Evolutionary conservation across 148 eudicot genomes (phyloP), one percentile per base, ranked within the genome.

Genomic region (Polygonum maritimum): DNA sequence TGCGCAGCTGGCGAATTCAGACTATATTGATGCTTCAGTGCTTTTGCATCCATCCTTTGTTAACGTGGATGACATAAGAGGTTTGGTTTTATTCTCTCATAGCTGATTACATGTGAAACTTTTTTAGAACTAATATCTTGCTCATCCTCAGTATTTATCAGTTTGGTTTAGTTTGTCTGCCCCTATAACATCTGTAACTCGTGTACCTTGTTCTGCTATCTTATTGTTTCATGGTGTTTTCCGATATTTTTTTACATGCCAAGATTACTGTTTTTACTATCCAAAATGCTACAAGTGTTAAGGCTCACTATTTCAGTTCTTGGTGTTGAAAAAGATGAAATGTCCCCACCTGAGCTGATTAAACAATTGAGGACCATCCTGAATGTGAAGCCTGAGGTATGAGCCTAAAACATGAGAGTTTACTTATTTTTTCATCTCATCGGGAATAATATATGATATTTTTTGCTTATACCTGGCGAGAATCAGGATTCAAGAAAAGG

Each of bases 31-130:
- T 75, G 90, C 89, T 71, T 87, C 83, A 16, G 97, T 85, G 60
- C 69, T 92, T 40, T 57, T 87, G 52, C 97, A 92, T 79, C 97
- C 97, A 49, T 76, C 90, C 19, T 81, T 82, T 76, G 88, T 89
- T 57, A 76, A 87, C 18, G 78, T 82, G 72, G 88, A 92, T 8
- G 97, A 92, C 71, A 78, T 92, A 55, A 75, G 81, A 74, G 85
- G 97, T 92, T 51, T 16, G 57, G 19, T 51, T 51, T 51, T 2
- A 49, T 19, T 6, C 4, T 51, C 57, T 2, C 19, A 41, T 41
- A 41, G 6, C 45, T 41, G n/a, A 51, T 13, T 16, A 13, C 1
- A 14, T 51, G 16, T 16, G 3, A 5, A 4, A 16, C 11, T 14
- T 4, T 4, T 38, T 14, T n/a, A n/a, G n/a, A n/a, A 49, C 54